Base-by-base conservation (phyloP, 1,284 basidiomycete species). In the Heterobasidion parviporum region DNA sequence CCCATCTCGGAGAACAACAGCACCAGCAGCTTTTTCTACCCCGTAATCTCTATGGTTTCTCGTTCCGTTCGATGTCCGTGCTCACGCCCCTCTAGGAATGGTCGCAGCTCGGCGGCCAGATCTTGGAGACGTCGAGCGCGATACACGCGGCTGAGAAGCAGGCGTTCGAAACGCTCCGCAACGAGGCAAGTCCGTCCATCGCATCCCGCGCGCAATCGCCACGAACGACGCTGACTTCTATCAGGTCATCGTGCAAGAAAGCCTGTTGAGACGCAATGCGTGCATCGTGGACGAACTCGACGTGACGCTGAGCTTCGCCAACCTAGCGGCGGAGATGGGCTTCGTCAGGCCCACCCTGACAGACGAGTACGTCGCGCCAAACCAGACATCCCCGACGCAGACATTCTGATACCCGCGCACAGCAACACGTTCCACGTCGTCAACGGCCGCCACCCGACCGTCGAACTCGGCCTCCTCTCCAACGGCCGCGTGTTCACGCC, bases 391-490 rank as follows among this genome's bases (percentile, higher is more conserved):
- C 1, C 85, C 90, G 67, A 82, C 2, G 6, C 6, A 8, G 6
- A 3, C 38, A 41, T 12, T 41, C 38, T 41, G 38, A 41, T 20
- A 50, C 38, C 26, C 16, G 14, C 43, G 33, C 15, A 5, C 64
- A 94, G 91, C 20, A 70, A 74, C 16, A 73, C 77, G 0, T 87
- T 92, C 58, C 68, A 83, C 4, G 85, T 98, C 18, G 70, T 74
- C 5, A 83, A 89, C 56, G 95, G 93, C 9, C 83, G 96, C 10
- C 96, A 99, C 73, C 92, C 96, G 0, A 87, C 90, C 0, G 96
- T 98, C 7, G 95, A 99, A 71, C 77, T 92, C 5, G 94, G 94
- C 2, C 78, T 99, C 1, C 74, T 94, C 44, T 78, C 80, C 0
- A 76, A 82, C 0, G 86, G 89, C 16, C 83, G 92, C 41, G 73